Evolutionary conservation across 2,329 filamentous ascomycete species (phyloP), one percentile per base, ranked within the genome.

Genomic region (Aspergillus sp.): DNA sequence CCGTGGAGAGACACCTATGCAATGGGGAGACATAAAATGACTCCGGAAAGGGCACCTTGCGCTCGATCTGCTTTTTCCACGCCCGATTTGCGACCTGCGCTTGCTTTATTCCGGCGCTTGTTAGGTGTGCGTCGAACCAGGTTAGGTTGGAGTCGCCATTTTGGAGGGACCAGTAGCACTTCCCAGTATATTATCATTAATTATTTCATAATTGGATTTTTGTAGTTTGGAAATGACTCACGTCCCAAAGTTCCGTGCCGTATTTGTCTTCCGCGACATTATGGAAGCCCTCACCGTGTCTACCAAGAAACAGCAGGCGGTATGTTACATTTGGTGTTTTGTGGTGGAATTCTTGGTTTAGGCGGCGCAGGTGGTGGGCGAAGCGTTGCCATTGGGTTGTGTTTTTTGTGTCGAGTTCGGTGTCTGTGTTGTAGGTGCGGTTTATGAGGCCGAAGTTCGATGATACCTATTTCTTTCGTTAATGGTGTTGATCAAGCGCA

Each of bases 281-380:
- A 64, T 84, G 79, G 50, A 71, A 72, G 4, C 81, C 81, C 60
- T 84, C 74, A 19, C 81, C 81, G 58, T 84, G 81, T 23, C 81
- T 74, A 38, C 77, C 80, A 33, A 82, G 66, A 58, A 78, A 81
- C 33, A 84, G 66, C 0, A 84, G 65, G 45, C 77, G 77, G 63
- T 81, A 83, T 20, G 64, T 63, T 3, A 71, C 68, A 32, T 67
- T 67, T 0, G 57, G 42, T 0, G 60, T 60, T 2, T 64, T 64
- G 2, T 70, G 48, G 49, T 49, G 38, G 10, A 7, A 39, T 15
- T 39, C 37, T 20, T 22, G 15, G 57, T 78, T 77, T n/a, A 82
- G 58, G 2, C 62, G 58, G 7, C 62, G 52, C 15, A 83, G 64
- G 51, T 78, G 71, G 41, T 70, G 56, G 9, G 63, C 61, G 41